Conservation (phyloP, 225 moss, liverwort and hornwort species). For the Marchantia polymorpha region DNA sequence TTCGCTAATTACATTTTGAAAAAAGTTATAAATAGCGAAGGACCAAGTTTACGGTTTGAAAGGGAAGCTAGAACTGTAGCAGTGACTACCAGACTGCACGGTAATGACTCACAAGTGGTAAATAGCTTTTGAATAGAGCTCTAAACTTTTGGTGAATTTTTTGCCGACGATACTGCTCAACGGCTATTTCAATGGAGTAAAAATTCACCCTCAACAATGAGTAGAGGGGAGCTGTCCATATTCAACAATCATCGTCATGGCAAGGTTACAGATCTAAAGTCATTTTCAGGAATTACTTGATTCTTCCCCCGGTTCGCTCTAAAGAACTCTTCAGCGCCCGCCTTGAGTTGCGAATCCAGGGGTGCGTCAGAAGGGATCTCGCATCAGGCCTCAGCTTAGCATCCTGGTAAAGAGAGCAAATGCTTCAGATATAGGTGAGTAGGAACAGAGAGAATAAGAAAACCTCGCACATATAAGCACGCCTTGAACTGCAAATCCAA, state of each 20-base stretch:
- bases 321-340: conserved; percentile 63
- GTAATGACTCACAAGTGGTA: background rate
- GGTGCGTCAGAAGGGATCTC: conserved; percentile 85
- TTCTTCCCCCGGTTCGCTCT: conserved; percentile 47
- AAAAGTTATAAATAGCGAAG: background rate
- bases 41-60: too few relatives aligned
- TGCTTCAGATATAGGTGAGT: conserved; percentile 5
- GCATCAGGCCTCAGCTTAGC: conserved; percentile 96
- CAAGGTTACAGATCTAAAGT: background rate
- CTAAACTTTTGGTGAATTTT: background rate
- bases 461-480: conserved; percentile 21
- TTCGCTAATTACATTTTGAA: background rate
- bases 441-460: background rate
- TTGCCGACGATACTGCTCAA: background rate
- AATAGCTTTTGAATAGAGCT: background rate
- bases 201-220: background rate
- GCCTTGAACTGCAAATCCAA: conserved; percentile 76
- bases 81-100: background rate
- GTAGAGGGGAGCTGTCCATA: background rate
- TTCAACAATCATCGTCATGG: background rate
- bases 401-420: conserved; percentile 53
- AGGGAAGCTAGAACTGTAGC: too few relatives aligned
- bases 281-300: conserved; percentile 34
- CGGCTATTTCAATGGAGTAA: background rate
- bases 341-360: conserved; percentile 91